phyloP scores from a whole-genome alignment of 2,329 filamentous ascomycete species.

The Cercospora janseana region DNA sequence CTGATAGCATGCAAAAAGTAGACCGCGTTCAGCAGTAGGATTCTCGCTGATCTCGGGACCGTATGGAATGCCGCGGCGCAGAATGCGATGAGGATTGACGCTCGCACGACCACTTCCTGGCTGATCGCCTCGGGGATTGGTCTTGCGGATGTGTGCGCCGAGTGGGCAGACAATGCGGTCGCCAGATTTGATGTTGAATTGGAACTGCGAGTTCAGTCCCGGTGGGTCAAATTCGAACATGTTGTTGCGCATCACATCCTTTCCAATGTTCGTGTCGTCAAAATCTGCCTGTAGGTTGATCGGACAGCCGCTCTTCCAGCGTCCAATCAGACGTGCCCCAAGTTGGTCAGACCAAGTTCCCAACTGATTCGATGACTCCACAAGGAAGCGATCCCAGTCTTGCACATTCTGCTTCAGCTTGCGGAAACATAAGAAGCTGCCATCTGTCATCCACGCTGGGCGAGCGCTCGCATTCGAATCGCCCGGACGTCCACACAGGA shows the following conservation, averaged over 20 bases:
- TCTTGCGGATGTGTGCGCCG: conserved; percentile 51
- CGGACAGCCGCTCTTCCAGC: conserved; percentile 42
- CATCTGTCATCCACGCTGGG: conserved; percentile 45
- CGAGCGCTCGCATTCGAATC: conserved; percentile 30
- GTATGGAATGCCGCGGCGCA: conserved; percentile 49
- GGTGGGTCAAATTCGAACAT: conserved; percentile 42
- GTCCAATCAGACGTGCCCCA: conserved; percentile 45
- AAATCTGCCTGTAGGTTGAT: conserved; percentile 25
- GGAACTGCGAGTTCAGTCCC: conserved; percentile 31
- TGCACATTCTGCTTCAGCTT: conserved; percentile 48
- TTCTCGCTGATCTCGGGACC: conserved; percentile 36
- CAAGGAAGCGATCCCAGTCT: conserved; percentile 45
- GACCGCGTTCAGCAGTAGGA: conserved; percentile 42
- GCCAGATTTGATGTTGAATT: conserved; percentile 41
- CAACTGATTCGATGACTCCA: conserved; percentile 34
- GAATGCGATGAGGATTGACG: conserved; percentile 38
- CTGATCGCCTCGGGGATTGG: conserved; percentile 44
- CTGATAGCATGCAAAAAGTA: conserved; percentile 50
- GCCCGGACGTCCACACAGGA: conserved; percentile 41
- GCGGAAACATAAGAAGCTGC: conserved; percentile 48
- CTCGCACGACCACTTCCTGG: conserved; percentile 17
- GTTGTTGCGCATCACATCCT: conserved; percentile 35
- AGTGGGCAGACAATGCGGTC: conserved; percentile 45
- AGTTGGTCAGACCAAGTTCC: conserved; percentile 40
- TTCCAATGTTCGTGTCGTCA: conserved; percentile 37